Conservation (phyloP, 176 grass and related monocot genomes). For the Calamus simplicifolius region DNA sequence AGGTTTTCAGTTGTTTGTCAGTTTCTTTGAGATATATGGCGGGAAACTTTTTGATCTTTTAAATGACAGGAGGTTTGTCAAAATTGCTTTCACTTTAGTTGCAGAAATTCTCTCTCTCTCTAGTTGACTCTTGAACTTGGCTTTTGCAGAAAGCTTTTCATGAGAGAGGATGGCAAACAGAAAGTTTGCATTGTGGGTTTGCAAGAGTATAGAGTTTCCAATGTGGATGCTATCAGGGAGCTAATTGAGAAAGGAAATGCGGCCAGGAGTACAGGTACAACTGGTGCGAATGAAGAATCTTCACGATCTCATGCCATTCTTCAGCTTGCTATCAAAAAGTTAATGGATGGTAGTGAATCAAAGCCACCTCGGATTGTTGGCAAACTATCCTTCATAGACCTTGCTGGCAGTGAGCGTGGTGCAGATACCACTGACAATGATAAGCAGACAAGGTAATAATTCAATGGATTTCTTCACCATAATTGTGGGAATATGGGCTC, state of each 20-base stretch:
- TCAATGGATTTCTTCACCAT: background rate
- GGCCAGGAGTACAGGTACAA: slow-evolving; percentile 86
- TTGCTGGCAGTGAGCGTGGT: slow-evolving; percentile 94
- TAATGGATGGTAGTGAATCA: slow-evolving; percentile 63
- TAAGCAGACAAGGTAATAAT: slow-evolving; percentile 89
- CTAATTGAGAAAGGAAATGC: slow-evolving; percentile 92
- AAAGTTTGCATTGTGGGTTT: slow-evolving; percentile 98
- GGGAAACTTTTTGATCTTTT: slow-evolving; percentile 96
- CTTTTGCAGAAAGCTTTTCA: slow-evolving; percentile 78
- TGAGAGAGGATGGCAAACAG: slow-evolving; percentile 99
- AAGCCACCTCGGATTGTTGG: slow-evolving; percentile 67
- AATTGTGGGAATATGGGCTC: no score
- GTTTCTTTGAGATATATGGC: slow-evolving; percentile 99
- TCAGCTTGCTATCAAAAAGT: slow-evolving; percentile 94
- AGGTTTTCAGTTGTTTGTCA: slow-evolving; percentile 86
- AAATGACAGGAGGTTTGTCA: slow-evolving; percentile 78
- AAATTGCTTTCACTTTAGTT: slow-evolving; percentile 6
- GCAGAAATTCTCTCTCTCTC: background rate
- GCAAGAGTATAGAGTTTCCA: slow-evolving; percentile 80
- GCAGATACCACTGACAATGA: slow-evolving; percentile 98
- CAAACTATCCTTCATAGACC: slow-evolving; percentile 94
- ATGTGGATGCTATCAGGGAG: slow-evolving; percentile 85
- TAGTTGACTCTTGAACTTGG: slow-evolving; percentile 9
- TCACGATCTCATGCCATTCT: slow-evolving; percentile 99
- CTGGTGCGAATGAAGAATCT: slow-evolving; percentile 92